A percentile compares a stretch with the other conserved stretches of the same genome.
Conservation (phyloP, 768 basidiomycete genomes). For the Sporobolomyces phaffii region DNA sequence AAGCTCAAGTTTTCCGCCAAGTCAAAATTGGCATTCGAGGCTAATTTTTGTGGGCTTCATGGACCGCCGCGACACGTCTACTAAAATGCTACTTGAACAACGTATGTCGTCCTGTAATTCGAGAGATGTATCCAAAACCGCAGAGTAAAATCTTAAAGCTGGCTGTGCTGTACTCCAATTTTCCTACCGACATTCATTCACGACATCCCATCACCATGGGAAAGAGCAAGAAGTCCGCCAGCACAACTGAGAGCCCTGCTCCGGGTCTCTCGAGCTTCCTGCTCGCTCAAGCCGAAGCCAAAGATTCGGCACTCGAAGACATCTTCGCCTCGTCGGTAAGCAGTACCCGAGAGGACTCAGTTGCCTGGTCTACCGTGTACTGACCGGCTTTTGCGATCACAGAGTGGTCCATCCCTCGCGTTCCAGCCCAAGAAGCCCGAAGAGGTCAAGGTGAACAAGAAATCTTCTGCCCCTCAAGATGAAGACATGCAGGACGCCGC, state of each 20-base stretch:
- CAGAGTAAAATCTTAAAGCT: no score
- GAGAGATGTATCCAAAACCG: no score
- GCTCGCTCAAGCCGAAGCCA: conserved; percentile 14
- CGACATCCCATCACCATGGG: conserved; percentile 18
- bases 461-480: neutral
- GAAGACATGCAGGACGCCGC: neutral
- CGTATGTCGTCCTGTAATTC: no score
- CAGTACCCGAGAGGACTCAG: neutral
- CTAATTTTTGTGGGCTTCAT: no score
- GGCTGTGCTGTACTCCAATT: no score
- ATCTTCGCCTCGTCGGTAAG: conserved; percentile 34
- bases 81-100: no score
- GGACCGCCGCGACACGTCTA: no score
- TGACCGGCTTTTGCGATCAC: neutral
- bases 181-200: no score
- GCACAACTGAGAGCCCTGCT: neutral
- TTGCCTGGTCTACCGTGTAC: neutral
- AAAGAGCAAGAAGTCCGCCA: neutral
- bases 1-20: no score
- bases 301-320: conserved; percentile 31
- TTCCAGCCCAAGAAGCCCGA: conserved; percentile 19
- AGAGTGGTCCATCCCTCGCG: conserved; percentile 29
- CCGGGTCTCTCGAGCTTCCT: conserved; percentile 28
- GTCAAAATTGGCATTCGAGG: no score
- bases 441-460: neutral